Conservation (phyloP, 1,139 yeast species). For the Yarrowia galli region DNA sequence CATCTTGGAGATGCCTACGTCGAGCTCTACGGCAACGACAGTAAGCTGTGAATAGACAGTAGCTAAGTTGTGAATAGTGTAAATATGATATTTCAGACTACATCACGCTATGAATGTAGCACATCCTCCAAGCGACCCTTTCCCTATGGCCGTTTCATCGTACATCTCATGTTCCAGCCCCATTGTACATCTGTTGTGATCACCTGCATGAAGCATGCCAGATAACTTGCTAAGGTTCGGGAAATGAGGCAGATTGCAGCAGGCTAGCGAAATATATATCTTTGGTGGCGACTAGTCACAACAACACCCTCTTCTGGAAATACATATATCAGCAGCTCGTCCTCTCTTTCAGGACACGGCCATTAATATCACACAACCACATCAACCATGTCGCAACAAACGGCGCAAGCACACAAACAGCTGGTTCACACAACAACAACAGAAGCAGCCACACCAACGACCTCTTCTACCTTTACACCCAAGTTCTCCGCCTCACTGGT, state of each 20-base stretch:
- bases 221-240: constrained; percentile 1
- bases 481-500: constrained; percentile 17
- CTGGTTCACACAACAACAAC: background rate
- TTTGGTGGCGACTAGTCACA: constrained; percentile 4
- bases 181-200: background rate
- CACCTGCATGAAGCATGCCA: constrained; percentile 23
- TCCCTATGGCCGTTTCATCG: too few species aligned
- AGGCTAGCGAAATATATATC: background rate
- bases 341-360: background rate
- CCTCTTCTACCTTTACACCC: background rate
- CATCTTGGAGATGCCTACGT: constrained; percentile 68
- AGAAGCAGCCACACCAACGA: background rate
- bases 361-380: background rate
- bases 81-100: background rate
- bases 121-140: too few species aligned
- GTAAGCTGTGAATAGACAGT: constrained; percentile 18
- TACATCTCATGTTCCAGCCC: too few species aligned
- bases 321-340: background rate
- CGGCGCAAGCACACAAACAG: background rate
- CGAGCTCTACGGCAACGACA: constrained; percentile 56
- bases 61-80: background rate
- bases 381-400: background rate
- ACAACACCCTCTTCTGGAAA: background rate
- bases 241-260: background rate
- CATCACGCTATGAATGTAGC: too few species aligned